Evolutionary conservation across 148 eudicot genomes (phyloP).

Genomic region (Amaranthus cruentus): DNA sequence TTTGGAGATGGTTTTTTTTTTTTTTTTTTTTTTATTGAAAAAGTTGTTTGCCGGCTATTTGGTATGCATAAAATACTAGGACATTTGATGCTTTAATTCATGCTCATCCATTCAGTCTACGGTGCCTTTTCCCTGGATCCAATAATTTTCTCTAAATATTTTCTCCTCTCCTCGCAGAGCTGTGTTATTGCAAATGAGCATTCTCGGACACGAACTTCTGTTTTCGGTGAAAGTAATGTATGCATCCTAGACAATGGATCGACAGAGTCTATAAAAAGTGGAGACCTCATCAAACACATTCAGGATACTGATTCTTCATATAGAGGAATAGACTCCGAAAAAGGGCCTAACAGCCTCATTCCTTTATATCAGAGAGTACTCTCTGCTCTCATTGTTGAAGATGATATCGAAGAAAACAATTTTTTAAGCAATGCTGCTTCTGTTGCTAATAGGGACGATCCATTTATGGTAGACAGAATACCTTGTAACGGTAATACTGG

Average conservation of each 20-base stretch:
- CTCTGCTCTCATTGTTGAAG: conserved; percentile 82
- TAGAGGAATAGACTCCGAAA: conserved; percentile 39
- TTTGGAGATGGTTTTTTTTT: not conserved
- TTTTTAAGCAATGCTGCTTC: conserved; percentile 27
- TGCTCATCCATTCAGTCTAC: not conserved
- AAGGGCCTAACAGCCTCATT: conserved; percentile 28
- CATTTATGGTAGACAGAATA: conserved; percentile 32
- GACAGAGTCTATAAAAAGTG: conserved; percentile 34
- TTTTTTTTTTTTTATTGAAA: not conserved
- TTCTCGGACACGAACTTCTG: conserved; percentile 26
- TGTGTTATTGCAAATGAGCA: conserved; percentile 34
- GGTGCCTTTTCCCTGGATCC: too few species aligned
- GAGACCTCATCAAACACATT: conserved; percentile 37
- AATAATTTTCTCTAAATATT: not conserved
- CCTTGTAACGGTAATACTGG: conserved; percentile 52
- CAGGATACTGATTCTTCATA: conserved; percentile 37
- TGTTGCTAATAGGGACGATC: conserved; percentile 29
- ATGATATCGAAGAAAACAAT: conserved; percentile 42
- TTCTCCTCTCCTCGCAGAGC: conserved; percentile 38
- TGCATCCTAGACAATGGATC: conserved; percentile 33
- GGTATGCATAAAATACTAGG: not conserved
- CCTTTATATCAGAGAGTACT: conserved; percentile 80
- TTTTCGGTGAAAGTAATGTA: conserved; percentile 32
- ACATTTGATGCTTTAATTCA: not conserved
- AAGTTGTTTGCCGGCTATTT: not conserved